Evolutionary conservation across 805 yeast genomes (phyloP).

Genomic region (Candida chilensis): DNA sequence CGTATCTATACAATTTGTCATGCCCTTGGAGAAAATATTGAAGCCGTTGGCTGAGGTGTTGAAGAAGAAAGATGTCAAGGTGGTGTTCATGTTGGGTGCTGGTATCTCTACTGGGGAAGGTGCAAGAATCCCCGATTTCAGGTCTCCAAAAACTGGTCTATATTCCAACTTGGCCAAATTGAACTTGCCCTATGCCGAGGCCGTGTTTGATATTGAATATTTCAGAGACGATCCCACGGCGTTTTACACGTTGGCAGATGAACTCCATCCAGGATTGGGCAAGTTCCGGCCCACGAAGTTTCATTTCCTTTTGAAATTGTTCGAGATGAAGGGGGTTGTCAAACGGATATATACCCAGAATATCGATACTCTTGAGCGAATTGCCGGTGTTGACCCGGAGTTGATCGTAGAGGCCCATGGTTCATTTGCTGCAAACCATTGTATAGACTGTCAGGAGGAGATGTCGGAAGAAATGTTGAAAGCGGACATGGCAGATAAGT

Average conservation of each 20-base stretch:
- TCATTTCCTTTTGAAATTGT: slow-evolving; percentile 61
- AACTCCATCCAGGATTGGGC: slow-evolving; percentile 86
- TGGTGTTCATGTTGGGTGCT: slow-evolving; percentile 78
- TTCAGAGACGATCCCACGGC: slow-evolving; percentile 72
- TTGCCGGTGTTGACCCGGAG: slow-evolving; percentile 65
- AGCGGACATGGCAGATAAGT: slow-evolving; percentile 20
- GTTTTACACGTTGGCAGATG: slow-evolving; percentile 76
- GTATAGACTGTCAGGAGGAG: slow-evolving; percentile 61
- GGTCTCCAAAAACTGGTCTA: slow-evolving; percentile 85
- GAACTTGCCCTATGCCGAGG: slow-evolving; percentile 86
- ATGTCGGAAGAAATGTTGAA: slow-evolving; percentile 41
- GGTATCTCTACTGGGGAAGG: slow-evolving; percentile 93
- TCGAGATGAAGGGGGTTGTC: slow-evolving; percentile 55
- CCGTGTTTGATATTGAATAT: slow-evolving; percentile 86
- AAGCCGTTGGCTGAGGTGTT: slow-evolving; percentile 1
- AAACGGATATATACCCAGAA: slow-evolving; percentile 83
- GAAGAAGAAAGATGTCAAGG: slow-evolving; percentile 13
- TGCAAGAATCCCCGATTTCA: slow-evolving; percentile 70
- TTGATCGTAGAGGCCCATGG: slow-evolving; percentile 90
- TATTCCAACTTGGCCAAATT: slow-evolving; percentile 71
- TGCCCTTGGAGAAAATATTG: too few relatives aligned
- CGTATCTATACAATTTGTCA: too few relatives aligned
- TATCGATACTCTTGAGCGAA: slow-evolving; percentile 83
- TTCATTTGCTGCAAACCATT: slow-evolving; percentile 77
- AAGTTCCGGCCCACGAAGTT: slow-evolving; percentile 76